These are phyloP conservation scores for Avena sativa DNA, from an alignment of 176 grass and related monocot species.

Conservation along the genomic window DNA sequence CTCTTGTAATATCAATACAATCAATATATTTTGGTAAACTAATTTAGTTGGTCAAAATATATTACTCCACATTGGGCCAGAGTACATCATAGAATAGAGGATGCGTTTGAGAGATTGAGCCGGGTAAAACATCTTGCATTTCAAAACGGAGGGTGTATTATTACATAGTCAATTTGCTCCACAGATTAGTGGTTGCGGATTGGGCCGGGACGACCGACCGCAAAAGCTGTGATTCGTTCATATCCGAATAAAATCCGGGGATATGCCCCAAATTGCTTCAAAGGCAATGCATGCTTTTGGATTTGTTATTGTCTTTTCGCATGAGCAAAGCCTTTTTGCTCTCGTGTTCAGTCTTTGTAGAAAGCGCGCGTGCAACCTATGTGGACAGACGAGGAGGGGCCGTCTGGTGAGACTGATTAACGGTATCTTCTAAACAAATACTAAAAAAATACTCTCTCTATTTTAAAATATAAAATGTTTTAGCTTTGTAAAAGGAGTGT, in stretches of 20 bases:
- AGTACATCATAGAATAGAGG: too few relatives aligned
- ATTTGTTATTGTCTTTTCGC: conserved; percentile 23
- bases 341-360: not conserved
- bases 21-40: too few relatives aligned
- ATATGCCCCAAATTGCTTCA: conserved; percentile 40
- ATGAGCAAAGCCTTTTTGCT: not conserved
- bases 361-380: conserved; percentile 16
- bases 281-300: not conserved
- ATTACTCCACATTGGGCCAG: too few relatives aligned
- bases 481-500: too few relatives aligned
- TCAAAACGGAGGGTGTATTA: too few relatives aligned
- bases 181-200: not conserved
- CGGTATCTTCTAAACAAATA: not conserved
- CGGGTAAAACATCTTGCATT: too few relatives aligned
- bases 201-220: too few relatives aligned
- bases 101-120: too few relatives aligned
- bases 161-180: conserved; percentile 10
- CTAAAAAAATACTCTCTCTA: too few relatives aligned
- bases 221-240: conserved; percentile 14
- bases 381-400: not conserved
- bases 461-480: too few relatives aligned
- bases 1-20: too few relatives aligned
- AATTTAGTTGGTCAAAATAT: too few relatives aligned
- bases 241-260: conserved; percentile 48
- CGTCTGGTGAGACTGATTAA: not conserved